Evolutionary conservation across 305 asterid species (phyloP).

Genomic region (Striga hermonthica): DNA sequence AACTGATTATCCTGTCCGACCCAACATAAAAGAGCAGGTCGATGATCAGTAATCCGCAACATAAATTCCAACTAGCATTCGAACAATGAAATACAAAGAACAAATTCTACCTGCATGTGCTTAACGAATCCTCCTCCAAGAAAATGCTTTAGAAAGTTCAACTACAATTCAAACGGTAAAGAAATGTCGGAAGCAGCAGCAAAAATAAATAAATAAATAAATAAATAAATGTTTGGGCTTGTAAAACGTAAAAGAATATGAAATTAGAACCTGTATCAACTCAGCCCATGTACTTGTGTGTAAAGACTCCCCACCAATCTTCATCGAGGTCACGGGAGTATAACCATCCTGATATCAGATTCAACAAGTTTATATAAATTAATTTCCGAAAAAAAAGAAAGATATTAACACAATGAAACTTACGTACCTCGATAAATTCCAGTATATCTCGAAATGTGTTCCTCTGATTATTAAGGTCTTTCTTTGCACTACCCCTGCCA

Average conservation of each 20-base stretch:
- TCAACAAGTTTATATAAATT: neutral
- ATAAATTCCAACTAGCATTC: neutral
- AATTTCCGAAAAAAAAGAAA: neutral
- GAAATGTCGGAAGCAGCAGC: constrained; percentile 1
- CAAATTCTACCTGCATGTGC: constrained; percentile 77
- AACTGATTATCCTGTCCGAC: constrained; percentile 69
- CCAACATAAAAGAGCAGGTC: constrained; percentile 18
- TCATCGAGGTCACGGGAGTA: constrained; percentile 58
- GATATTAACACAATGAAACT: neutral
- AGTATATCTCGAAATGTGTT: constrained; percentile 76
- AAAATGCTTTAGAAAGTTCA: constrained; percentile 80
- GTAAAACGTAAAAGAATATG: constrained; percentile 1
- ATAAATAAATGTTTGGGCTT: neutral
- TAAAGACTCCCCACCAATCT: constrained; percentile 73
- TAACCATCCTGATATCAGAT: constrained; percentile 56
- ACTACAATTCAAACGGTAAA: constrained; percentile 37
- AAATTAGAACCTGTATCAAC: constrained; percentile 59
- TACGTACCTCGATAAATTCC: constrained; percentile 76
- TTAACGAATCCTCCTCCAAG: constrained; percentile 97
- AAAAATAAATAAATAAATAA: neutral
- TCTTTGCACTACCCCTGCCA: constrained; percentile 88
- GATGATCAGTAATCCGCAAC: neutral
- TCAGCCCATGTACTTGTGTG: constrained; percentile 70
- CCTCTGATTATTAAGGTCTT: constrained; percentile 85
- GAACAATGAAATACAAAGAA: neutral